These are phyloP conservation scores for Leishmania aethiopica DNA, from an alignment of 208 protist species.

Conservation along the genomic window DNA sequence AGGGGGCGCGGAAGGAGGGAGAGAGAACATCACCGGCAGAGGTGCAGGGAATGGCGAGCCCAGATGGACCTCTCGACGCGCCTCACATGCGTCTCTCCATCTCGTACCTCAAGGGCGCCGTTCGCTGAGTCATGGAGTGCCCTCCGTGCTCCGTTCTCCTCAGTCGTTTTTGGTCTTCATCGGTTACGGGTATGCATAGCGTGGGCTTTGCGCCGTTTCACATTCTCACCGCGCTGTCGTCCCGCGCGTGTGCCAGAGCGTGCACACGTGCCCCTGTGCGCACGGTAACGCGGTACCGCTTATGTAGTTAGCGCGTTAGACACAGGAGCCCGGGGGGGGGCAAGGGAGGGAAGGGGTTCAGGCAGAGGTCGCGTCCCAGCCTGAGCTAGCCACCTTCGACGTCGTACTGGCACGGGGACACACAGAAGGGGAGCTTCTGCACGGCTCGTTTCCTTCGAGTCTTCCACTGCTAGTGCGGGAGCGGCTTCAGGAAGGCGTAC, in stretches of 20 bases:
- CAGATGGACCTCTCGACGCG: neutral
- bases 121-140: neutral
- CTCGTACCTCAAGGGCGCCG: neutral
- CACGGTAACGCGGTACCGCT: neutral
- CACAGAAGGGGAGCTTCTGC: neutral
- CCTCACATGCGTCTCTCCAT: neutral
- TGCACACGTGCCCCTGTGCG: neutral
- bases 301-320: neutral
- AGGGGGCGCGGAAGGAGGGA: neutral
- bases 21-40: neutral
- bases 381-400: neutral
- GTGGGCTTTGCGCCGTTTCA: neutral
- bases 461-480: neutral
- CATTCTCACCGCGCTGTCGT: neutral
- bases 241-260: neutral
- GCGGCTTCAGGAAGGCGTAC: constrained; percentile 24
- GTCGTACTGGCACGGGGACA: neutral
- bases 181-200: neutral
- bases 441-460: neutral
- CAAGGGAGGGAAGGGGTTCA: neutral
- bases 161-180: neutral
- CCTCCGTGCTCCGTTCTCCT: neutral
- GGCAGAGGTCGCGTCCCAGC: neutral
- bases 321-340: neutral
- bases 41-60: neutral